Conservation (phyloP, 768 basidiomycete species). For the Lactarius sp. region DNA sequence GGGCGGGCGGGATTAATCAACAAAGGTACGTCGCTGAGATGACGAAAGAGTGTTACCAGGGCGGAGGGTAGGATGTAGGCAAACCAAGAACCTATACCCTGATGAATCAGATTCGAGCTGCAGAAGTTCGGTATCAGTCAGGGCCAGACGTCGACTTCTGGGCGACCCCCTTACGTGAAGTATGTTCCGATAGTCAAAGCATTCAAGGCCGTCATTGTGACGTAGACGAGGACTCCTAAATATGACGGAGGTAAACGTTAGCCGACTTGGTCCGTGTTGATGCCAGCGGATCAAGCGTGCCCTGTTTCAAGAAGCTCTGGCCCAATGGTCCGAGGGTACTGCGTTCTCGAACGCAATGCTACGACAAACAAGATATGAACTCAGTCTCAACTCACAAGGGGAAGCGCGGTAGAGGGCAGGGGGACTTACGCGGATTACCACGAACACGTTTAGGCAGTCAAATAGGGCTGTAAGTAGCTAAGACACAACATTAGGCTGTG, state of each 20-base stretch:
- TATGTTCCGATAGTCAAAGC: constrained; percentile 23
- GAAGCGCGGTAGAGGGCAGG: background rate
- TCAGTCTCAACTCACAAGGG: background rate
- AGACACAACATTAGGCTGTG: background rate
- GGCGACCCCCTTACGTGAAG: constrained; percentile 8
- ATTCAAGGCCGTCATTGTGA: constrained; percentile 22
- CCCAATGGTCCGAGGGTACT: constrained; percentile 18
- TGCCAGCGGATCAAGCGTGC: constrained; percentile 3
- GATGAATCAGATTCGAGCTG: constrained; percentile 6
- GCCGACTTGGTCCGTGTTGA: background rate
- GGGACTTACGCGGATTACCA: constrained; percentile 11
- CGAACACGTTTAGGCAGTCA: constrained; percentile 15
- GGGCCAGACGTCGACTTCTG: background rate
- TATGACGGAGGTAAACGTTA: background rate
- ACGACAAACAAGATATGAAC: background rate
- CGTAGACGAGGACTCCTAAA: constrained; percentile 22
- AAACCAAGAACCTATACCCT: constrained; percentile 23
- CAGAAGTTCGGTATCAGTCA: background rate
- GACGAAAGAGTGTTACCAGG: constrained; percentile 11
- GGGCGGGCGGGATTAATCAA: background rate
- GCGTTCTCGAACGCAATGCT: constrained; percentile 21
- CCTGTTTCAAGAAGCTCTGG: constrained; percentile 22
- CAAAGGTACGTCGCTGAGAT: background rate
- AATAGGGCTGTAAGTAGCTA: constrained; percentile 14
- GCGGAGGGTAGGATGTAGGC: constrained; percentile 20